A percentile compares a stretch with the other conserved stretches of the same genome.
Evolutionary conservation across 495 filamentous ascomycete species (phyloP).

Genomic region (Daldinia loculata): DNA sequence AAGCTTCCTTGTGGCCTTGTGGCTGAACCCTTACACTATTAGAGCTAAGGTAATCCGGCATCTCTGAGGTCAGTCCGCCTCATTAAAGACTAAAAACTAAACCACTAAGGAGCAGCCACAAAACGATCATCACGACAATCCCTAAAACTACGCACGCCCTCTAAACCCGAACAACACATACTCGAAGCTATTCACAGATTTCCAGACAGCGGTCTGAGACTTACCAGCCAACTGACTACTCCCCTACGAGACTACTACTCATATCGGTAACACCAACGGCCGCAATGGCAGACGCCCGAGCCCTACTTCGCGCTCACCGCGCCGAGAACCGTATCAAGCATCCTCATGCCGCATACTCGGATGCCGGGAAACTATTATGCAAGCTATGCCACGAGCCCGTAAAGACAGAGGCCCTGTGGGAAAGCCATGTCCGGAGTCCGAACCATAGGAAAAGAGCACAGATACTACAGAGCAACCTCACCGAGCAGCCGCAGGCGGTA

Average conservation of each 20-base stretch:
- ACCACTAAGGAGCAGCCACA: slow-evolving; percentile 25
- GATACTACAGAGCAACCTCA: slow-evolving; percentile 23
- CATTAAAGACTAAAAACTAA: slow-evolving; percentile 5
- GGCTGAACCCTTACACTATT: slow-evolving; percentile 20
- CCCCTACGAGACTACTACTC: background rate
- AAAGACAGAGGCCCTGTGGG: slow-evolving; percentile 70
- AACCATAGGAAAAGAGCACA: slow-evolving; percentile 57
- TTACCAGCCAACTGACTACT: background rate
- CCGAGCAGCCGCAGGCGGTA: slow-evolving; percentile 1
- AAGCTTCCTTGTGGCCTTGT: slow-evolving; percentile 25
- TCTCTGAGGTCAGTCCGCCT: slow-evolving; percentile 19
- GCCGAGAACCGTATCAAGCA: slow-evolving; percentile 76
- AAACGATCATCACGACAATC: slow-evolving; percentile 24
- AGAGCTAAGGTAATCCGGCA: slow-evolving; percentile 6
- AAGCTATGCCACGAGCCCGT: slow-evolving; percentile 65
- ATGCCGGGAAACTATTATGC: slow-evolving; percentile 67
- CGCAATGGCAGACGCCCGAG: slow-evolving; percentile 83
- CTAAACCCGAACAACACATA: slow-evolving; percentile 3
- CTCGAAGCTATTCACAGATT: background rate
- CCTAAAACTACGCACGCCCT: background rate
- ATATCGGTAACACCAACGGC: background rate
- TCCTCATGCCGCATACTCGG: slow-evolving; percentile 68
- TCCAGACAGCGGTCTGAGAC: too few species aligned
- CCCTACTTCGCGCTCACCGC: slow-evolving; percentile 83
- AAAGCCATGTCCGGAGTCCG: slow-evolving; percentile 60